Conservation (phyloP, 495 filamentous ascomycete genomes). For the Podospora didyma region DNA sequence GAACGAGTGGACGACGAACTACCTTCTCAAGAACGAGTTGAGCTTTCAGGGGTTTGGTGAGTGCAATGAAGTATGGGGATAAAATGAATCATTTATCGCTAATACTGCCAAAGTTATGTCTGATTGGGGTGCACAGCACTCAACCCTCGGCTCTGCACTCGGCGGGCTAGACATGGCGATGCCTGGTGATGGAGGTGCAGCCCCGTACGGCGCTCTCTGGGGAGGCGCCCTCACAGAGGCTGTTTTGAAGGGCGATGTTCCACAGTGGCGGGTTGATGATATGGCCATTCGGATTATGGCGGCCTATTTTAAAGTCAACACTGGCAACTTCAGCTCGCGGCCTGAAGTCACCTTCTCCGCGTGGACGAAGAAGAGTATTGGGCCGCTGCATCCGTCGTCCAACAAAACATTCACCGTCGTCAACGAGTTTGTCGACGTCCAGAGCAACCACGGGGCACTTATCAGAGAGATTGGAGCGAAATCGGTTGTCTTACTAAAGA, state of each 20-base stretch:
- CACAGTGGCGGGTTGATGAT: slow-evolving; percentile 78
- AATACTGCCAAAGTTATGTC: slow-evolving; percentile 54
- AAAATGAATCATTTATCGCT: background rate
- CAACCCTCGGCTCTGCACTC: slow-evolving; percentile 71
- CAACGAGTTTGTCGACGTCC: slow-evolving; percentile 59
- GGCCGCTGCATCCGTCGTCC: slow-evolving; percentile 58
- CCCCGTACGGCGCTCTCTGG: slow-evolving; percentile 53
- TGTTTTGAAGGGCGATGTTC: slow-evolving; percentile 69
- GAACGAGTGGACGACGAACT: slow-evolving; percentile 44
- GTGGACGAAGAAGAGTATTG: slow-evolving; percentile 74
- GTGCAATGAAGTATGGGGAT: background rate
- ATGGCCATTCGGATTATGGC: slow-evolving; percentile 89
- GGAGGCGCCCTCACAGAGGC: slow-evolving; percentile 71
- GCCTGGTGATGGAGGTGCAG: slow-evolving; percentile 73
- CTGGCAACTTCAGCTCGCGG: slow-evolving; percentile 54
- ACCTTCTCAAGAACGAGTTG: slow-evolving; percentile 50
- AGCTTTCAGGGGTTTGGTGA: slow-evolving; percentile 61
- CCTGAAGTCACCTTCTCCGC: slow-evolving; percentile 81
- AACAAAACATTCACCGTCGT: slow-evolving; percentile 56
- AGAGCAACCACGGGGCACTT: slow-evolving; percentile 41
- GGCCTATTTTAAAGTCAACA: slow-evolving; percentile 76
- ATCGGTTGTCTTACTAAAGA: slow-evolving; percentile 61
- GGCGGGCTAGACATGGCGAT: slow-evolving; percentile 91
- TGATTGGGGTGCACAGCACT: slow-evolving; percentile 88
- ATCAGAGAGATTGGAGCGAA: slow-evolving; percentile 57